These are phyloP conservation scores for Tricholoma sp. DNA, from an alignment of 768 basidiomycete genomes.

Conservation along the genomic window DNA sequence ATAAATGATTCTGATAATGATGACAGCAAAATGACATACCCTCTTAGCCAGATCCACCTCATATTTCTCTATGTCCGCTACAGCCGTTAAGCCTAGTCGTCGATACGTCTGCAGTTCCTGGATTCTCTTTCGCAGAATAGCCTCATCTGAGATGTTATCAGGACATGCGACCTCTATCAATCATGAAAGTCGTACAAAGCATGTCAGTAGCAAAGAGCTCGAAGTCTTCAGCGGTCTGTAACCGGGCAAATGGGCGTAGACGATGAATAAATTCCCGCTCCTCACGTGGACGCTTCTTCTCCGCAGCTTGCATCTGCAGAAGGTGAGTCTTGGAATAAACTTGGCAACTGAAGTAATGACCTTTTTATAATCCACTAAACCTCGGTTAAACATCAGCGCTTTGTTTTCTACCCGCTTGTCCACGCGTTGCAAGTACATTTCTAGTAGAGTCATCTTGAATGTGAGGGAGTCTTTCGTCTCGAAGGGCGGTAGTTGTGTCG, in stretches of 20 bases:
- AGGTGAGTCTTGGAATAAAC: neutral
- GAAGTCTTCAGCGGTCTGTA: constrained; percentile 90
- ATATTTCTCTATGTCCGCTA: constrained; percentile 90
- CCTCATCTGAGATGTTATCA: constrained; percentile 61
- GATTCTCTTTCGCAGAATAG: constrained; percentile 80
- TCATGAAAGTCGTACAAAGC: constrained; percentile 57
- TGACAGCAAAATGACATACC: constrained; percentile 30
- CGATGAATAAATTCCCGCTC: constrained; percentile 89
- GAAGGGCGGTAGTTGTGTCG: constrained; percentile 66
- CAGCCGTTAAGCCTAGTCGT: constrained; percentile 74
- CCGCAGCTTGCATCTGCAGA: constrained; percentile 77
- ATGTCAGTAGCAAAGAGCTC: constrained; percentile 86
- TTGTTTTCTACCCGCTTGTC: constrained; percentile 84
- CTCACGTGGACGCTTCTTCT: constrained; percentile 87
- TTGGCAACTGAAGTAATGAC: constrained; percentile 34
- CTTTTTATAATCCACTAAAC: constrained; percentile 91
- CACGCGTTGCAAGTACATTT: constrained; percentile 87
- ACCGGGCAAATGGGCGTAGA: constrained; percentile 82
- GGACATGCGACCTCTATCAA: neutral
- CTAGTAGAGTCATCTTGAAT: constrained; percentile 84
- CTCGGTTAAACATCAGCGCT: constrained; percentile 86
- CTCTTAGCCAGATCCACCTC: constrained; percentile 69
- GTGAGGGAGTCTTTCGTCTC: constrained; percentile 81
- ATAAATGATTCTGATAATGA: constrained; percentile 1
- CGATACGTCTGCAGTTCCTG: constrained; percentile 90